Evolutionary conservation across 257 asterid species (phyloP).

Genomic region (Leptodermis oblonga): DNA sequence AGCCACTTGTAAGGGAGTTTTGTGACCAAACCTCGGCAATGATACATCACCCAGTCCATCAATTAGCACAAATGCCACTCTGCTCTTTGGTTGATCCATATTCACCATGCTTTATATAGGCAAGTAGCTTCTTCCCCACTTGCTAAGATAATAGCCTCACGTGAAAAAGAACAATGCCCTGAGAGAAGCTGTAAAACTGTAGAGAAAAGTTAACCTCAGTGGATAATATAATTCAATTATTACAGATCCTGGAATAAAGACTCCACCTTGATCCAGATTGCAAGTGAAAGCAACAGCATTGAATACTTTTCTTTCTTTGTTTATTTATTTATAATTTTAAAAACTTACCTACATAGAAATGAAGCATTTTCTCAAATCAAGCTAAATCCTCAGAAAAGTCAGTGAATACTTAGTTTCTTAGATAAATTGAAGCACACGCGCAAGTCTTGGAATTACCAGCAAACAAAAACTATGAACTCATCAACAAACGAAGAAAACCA

Average conservation of each 20-base stretch:
- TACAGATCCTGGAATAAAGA: background rate
- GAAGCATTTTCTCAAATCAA: background rate
- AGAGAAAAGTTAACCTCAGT: background rate
- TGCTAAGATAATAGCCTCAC: background rate
- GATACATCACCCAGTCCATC: constrained; percentile 97
- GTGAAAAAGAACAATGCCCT: background rate
- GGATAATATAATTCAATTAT: background rate
- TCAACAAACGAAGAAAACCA: background rate
- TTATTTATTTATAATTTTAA: no score
- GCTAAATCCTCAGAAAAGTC: background rate
- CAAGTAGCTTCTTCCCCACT: background rate
- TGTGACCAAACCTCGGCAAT: constrained; percentile 65
- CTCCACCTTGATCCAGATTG: background rate
- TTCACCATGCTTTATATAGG: constrained; percentile 38
- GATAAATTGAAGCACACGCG: background rate
- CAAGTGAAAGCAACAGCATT: background rate
- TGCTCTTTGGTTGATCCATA: constrained; percentile 60
- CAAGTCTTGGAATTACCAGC: background rate
- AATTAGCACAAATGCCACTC: constrained; percentile 83
- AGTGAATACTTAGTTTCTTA: background rate
- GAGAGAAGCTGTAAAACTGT: background rate
- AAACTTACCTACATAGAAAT: no score
- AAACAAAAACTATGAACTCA: background rate
- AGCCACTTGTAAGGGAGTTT: constrained; percentile 80
- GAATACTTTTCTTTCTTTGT: no score